These are phyloP conservation scores for Petasospora fabianii DNA, from an alignment of 1,139 yeast species.

Conservation along the genomic window DNA sequence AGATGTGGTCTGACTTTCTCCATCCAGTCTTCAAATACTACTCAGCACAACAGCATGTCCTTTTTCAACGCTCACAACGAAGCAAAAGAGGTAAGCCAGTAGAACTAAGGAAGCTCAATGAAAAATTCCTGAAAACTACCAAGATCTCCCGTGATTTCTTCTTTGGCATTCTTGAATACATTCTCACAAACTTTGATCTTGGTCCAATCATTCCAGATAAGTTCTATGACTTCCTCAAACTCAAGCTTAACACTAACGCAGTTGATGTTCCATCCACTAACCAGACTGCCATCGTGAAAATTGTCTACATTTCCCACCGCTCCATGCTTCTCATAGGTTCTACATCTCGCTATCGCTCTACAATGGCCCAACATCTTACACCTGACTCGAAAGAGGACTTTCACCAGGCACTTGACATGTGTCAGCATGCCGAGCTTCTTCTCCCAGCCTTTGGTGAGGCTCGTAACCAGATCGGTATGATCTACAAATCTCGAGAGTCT, in stretches of 20 bases:
- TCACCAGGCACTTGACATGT: slow-evolving; percentile 45
- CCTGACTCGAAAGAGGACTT: slow-evolving; percentile 37
- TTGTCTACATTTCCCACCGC: slow-evolving; percentile 49
- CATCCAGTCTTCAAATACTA: slow-evolving; percentile 59
- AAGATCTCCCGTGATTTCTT: slow-evolving; percentile 48
- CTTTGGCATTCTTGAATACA: slow-evolving; percentile 35
- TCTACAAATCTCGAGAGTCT: slow-evolving; percentile 40
- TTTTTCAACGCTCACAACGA: slow-evolving; percentile 9
- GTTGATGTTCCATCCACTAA: slow-evolving; percentile 15
- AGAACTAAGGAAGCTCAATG: slow-evolving; percentile 55
- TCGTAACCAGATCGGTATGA: slow-evolving; percentile 61
- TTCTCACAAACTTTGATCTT: slow-evolving; percentile 36
- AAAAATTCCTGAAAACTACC: slow-evolving; percentile 45
- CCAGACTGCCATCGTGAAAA: slow-evolving; percentile 32
- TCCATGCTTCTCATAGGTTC: slow-evolving; percentile 59
- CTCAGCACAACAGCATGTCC: slow-evolving; percentile 24
- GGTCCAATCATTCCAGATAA: slow-evolving; percentile 33
- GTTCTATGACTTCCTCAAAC: slow-evolving; percentile 17
- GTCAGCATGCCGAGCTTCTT: slow-evolving; percentile 48
- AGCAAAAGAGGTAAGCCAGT: slow-evolving; percentile 36
- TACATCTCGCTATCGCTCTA: slow-evolving; percentile 52
- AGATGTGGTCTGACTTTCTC: slow-evolving; percentile 58
- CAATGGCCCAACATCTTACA: slow-evolving; percentile 42
- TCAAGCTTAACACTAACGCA: slow-evolving; percentile 18
- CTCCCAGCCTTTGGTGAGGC: slow-evolving; percentile 69